Percentiles rank a stretch among this genome's conserved stretches.
Conservation (phyloP, 2,329 filamentous ascomycete species). For the Microcyclospora pomicola region DNA sequence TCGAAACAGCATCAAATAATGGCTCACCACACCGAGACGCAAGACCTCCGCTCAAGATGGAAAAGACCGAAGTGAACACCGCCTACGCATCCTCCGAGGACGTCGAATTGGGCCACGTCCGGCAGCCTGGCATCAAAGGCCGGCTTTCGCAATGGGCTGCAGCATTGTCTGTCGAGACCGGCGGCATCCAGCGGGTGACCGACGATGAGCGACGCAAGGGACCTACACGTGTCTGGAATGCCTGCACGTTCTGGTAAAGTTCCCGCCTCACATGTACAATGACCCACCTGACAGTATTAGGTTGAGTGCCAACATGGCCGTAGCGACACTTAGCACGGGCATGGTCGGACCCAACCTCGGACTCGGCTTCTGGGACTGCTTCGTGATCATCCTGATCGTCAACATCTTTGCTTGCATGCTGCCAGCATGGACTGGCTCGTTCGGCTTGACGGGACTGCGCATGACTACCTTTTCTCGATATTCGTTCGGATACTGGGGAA, state of each 20-base stretch:
- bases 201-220: slow-evolving; percentile 3
- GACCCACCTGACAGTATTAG: not conserved
- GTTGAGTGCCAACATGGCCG: slow-evolving; percentile 8
- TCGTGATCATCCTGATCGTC: slow-evolving; percentile 7
- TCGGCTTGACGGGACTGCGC: slow-evolving; percentile 6
- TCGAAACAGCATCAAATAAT: too few species aligned
- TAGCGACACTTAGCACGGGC: slow-evolving; percentile 7
- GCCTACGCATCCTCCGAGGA: too few species aligned
- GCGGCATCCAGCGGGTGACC: slow-evolving; percentile 6
- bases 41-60: too few species aligned
- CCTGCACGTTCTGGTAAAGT: slow-evolving; percentile 5
- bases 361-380: slow-evolving; percentile 5
- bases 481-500: slow-evolving; percentile 6
- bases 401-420: slow-evolving; percentile 5
- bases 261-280: not conserved
- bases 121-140: not conserved
- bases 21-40: too few species aligned
- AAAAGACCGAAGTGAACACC: too few species aligned
- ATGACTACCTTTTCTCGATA: slow-evolving; percentile 8
- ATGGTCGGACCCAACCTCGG: slow-evolving; percentile 7
- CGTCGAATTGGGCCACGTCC: not conserved
- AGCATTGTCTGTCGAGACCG: slow-evolving; percentile 5
- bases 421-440: slow-evolving; percentile 5
- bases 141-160: not conserved
- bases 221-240: slow-evolving; percentile 2